A percentile compares a stretch with the other conserved stretches of the same genome.
Evolutionary conservation across 2,329 filamentous ascomycete genomes (phyloP).

Genomic region (Aspergillus ochraceus): DNA sequence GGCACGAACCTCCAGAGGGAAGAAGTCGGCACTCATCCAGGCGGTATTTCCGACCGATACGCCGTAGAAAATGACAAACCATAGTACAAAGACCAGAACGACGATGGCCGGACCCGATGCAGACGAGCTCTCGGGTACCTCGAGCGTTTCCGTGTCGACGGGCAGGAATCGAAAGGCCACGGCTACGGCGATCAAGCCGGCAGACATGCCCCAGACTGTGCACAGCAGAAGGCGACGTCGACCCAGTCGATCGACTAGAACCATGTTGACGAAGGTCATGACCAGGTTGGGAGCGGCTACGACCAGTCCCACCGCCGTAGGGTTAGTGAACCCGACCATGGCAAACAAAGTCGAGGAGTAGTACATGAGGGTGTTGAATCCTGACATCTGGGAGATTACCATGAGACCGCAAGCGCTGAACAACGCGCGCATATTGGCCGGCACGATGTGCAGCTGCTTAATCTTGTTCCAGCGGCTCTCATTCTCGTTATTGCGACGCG

Average conservation of each 20-base stretch:
- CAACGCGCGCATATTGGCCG: slow-evolving; percentile 39
- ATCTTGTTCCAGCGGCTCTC: slow-evolving; percentile 45
- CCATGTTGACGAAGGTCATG: slow-evolving; percentile 51
- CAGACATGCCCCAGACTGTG: slow-evolving; percentile 48
- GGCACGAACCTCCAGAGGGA: slow-evolving; percentile 50
- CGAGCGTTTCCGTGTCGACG: slow-evolving; percentile 43
- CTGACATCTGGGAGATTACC: slow-evolving; percentile 51
- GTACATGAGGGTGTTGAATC: slow-evolving; percentile 51
- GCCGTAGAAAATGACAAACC: slow-evolving; percentile 48
- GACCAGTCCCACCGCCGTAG: slow-evolving; percentile 47
- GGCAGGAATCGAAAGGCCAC: slow-evolving; percentile 51
- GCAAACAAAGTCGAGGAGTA: slow-evolving; percentile 46
- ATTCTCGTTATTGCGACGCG: slow-evolving; percentile 41
- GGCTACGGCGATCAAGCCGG: slow-evolving; percentile 45
- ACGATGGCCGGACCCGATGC: slow-evolving; percentile 40
- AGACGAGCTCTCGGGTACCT: slow-evolving; percentile 6
- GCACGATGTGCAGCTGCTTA: slow-evolving; percentile 49
- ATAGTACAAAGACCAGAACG: slow-evolving; percentile 48
- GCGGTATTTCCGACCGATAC: slow-evolving; percentile 51
- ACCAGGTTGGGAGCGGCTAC: slow-evolving; percentile 42
- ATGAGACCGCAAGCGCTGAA: slow-evolving; percentile 53
- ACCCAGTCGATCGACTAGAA: slow-evolving; percentile 48
- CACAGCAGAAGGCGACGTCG: slow-evolving; percentile 47
- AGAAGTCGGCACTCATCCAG: slow-evolving; percentile 53
- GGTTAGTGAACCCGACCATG: slow-evolving; percentile 52